Conservation (phyloP, 192 early-diverging fungal species). For the Coemansia sp. region DNA sequence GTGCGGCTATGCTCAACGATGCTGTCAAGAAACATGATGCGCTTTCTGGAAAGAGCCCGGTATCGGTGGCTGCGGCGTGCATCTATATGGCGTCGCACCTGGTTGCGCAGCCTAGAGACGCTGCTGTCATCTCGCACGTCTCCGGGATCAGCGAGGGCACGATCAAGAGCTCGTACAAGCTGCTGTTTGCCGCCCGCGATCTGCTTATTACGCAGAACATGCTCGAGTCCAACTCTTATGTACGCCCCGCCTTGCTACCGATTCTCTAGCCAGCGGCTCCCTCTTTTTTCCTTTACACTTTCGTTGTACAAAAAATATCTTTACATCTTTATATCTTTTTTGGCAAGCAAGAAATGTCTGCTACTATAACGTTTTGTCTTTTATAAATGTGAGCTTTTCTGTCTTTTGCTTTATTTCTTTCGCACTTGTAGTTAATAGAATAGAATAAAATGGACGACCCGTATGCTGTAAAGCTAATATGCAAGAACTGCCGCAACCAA, state of each 20-base stretch:
- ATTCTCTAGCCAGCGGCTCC: conserved; percentile 4
- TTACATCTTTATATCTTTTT: background rate
- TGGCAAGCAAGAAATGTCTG: too few relatives aligned
- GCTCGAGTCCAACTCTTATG: conserved; percentile 19
- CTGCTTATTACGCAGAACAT: conserved; percentile 53
- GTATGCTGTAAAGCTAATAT: conserved; percentile 38
- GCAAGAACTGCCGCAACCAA: conserved; percentile 74
- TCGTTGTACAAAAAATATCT: conserved; percentile 3
- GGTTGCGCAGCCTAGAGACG: conserved; percentile 65
- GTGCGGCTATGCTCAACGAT: conserved; percentile 70
- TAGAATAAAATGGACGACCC: background rate
- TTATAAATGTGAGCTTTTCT: too few relatives aligned
- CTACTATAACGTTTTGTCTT: too few relatives aligned
- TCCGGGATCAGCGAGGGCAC: conserved; percentile 94
- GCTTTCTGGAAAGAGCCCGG: conserved; percentile 88
- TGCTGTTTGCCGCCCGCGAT: conserved; percentile 63
- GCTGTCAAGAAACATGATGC: conserved; percentile 78
- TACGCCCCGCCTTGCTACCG: conserved; percentile 29
- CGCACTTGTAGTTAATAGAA: background rate
- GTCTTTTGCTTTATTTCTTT: too few relatives aligned
- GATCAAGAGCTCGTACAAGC: conserved; percentile 83
- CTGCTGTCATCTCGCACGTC: conserved; percentile 79
- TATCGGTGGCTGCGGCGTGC: conserved; percentile 89
- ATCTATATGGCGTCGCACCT: conserved; percentile 86
- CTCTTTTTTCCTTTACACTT: background rate